A percentile compares a stretch with the other conserved stretches of the same genome.
Conservation (phyloP, 2,329 filamentous ascomycete genomes). For the Penicillium sp. region DNA sequence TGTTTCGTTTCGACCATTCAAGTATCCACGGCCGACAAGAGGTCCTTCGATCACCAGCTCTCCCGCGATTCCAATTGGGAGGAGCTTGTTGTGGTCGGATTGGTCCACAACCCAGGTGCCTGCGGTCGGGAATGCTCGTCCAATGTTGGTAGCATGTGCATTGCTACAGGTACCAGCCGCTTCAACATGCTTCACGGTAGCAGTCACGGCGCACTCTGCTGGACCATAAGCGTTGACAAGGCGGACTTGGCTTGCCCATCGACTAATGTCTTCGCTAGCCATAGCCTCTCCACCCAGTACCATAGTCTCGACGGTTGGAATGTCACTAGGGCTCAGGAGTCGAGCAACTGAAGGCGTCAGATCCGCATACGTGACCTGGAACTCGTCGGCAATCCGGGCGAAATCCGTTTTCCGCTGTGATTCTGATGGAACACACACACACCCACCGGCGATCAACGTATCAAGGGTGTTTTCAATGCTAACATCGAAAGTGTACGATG, state of each 20-base stretch:
- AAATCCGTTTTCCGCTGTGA: not conserved
- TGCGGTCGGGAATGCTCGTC: not conserved
- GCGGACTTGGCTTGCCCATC: not conserved
- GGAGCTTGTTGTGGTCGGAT: not conserved
- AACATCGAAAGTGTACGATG: not conserved
- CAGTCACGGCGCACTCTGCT: not conserved
- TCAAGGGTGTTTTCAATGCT: not conserved
- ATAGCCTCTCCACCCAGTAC: not conserved
- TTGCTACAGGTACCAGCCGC: not conserved
- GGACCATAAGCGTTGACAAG: not conserved
- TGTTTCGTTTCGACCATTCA: not conserved
- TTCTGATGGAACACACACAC: not conserved
- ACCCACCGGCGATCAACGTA: not conserved
- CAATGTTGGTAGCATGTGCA: not conserved
- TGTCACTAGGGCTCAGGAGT: not conserved
- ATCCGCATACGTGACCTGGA: not conserved
- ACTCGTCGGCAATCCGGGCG: not conserved
- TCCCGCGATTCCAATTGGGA: not conserved
- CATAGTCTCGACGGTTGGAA: not conserved
- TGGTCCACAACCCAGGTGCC: not conserved
- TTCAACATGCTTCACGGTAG: not conserved
- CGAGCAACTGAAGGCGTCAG: not conserved
- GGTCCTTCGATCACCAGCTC: not conserved
- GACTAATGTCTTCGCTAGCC: not conserved
- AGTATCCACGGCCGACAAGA: not conserved